Evolutionary conservation across 306 rosid species (phyloP), one percentile per base, ranked within the genome.

Genomic region (Trifolium dubium): DNA sequence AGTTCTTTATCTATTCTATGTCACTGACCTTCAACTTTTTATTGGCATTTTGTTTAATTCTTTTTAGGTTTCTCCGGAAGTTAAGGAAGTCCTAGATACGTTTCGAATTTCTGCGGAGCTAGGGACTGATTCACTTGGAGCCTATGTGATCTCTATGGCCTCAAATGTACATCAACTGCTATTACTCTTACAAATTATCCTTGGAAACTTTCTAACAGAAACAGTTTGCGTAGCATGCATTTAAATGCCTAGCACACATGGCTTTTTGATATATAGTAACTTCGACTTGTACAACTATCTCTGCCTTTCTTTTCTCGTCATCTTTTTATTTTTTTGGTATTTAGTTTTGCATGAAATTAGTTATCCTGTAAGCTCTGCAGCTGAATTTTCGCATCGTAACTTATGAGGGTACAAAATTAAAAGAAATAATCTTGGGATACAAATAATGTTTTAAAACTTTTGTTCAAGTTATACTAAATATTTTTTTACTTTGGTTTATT

Each of bases 121-220:
- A 34, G 97, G 87, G 46, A 87, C 86, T 66, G 97, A 90, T 71
- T 87, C 95, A 19, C 92, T 90, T 73, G 98, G 97, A 75, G 97
- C 97, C 49, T 92, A 92, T 79, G 97, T 92, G 83, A 92, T 92
- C 76, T 92, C 98, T 44, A 92, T 92, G 98, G 98, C 98, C 34
- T 87, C 98, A 64, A 85, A 83, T 64, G 97, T 92, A 87, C 64
- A 66, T 19, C 43, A 23, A 71, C 54, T 76, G 32, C 76, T 51
- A 3, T 64, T 66, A 13, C 44, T 69, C 58, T 51, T 64, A 32
- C 31, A 41, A 34, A 65, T 34, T 62, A 6, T 74, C 31, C 39
- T 29, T 31, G 2, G 43, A 65, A 75, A 50, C 62, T 41, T 50
- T n/a, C 32, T 71, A 40, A 15, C 62, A 5, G 35, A 65, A 75